These are phyloP conservation scores for Arthrobotrys iridis DNA, from an alignment of 2,329 filamentous ascomycete species.

Conservation along the genomic window DNA sequence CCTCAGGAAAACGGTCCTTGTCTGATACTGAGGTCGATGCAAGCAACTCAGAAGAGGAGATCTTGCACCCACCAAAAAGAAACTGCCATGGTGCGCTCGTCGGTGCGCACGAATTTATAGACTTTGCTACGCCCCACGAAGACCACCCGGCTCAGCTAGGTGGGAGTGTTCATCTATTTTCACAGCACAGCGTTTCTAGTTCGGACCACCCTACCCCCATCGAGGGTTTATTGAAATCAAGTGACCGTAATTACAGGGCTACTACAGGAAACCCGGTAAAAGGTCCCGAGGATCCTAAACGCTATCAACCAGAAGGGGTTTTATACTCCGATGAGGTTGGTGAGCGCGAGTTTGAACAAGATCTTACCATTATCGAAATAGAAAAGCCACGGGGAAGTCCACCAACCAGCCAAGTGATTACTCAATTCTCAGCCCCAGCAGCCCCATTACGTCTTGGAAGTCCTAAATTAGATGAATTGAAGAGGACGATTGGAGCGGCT, in stretches of 20 bases:
- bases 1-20: conserved; percentile 17
- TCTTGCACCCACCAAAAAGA: neutral
- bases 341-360: neutral
- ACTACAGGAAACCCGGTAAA: neutral
- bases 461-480: neutral
- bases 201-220: neutral
- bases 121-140: neutral
- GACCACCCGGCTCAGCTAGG: neutral
- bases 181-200: neutral
- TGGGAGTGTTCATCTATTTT: neutral
- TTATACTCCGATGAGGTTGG: neutral
- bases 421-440: neutral
- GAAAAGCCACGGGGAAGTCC: neutral
- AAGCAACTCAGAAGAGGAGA: neutral
- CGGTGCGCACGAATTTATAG: conserved; percentile 8
- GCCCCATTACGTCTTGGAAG: neutral
- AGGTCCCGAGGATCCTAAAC: too few species aligned
- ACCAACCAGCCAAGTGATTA: neutral
- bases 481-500: neutral
- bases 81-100: neutral
- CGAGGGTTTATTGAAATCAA: neutral
- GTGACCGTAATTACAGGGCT: neutral
- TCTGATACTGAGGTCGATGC: neutral
- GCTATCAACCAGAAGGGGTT: neutral
- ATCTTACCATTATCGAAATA: too few species aligned